phyloP scores from a whole-genome alignment of 2,329 filamentous ascomycete genomes.

The Fusarium buharicum region DNA sequence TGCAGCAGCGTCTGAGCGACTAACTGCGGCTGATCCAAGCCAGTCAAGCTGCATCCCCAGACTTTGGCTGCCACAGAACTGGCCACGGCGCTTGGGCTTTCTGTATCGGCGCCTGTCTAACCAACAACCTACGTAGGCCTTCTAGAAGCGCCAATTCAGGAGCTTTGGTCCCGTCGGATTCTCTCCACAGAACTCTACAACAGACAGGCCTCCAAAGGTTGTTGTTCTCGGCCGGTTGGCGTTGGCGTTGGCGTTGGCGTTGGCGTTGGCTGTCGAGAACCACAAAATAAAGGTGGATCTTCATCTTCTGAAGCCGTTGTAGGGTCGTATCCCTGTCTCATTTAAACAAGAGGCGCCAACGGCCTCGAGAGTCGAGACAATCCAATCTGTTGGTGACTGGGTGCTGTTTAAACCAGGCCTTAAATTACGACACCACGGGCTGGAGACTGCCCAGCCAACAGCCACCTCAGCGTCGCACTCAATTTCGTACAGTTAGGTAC shows the following conservation, averaged over 20 bases:
- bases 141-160: no score
- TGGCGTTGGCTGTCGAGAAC: slow-evolving; percentile 20
- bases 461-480: slow-evolving; percentile 30
- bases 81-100: slow-evolving; percentile 34
- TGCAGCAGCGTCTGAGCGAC: slow-evolving; percentile 20
- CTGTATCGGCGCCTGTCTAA: slow-evolving; percentile 26
- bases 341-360: slow-evolving; percentile 40
- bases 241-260: no score
- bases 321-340: slow-evolving; percentile 41
- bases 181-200: background rate
- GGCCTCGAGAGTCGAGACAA: slow-evolving; percentile 35
- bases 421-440: slow-evolving; percentile 40
- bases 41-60: slow-evolving; percentile 37
- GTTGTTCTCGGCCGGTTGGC: slow-evolving; percentile 16
- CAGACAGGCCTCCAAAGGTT: slow-evolving; percentile 5
- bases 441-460: slow-evolving; percentile 31
- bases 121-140: no score
- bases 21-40: slow-evolving; percentile 22
- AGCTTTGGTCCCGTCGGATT: no score
- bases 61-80: slow-evolving; percentile 25
- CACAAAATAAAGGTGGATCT: slow-evolving; percentile 32
- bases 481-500: slow-evolving; percentile 11
- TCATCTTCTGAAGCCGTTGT: slow-evolving; percentile 30
- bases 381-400: slow-evolving; percentile 34
- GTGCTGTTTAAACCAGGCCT: slow-evolving; percentile 32